Conservation (phyloP, 495 filamentous ascomycete species). For the Penicillium pancosmium region DNA sequence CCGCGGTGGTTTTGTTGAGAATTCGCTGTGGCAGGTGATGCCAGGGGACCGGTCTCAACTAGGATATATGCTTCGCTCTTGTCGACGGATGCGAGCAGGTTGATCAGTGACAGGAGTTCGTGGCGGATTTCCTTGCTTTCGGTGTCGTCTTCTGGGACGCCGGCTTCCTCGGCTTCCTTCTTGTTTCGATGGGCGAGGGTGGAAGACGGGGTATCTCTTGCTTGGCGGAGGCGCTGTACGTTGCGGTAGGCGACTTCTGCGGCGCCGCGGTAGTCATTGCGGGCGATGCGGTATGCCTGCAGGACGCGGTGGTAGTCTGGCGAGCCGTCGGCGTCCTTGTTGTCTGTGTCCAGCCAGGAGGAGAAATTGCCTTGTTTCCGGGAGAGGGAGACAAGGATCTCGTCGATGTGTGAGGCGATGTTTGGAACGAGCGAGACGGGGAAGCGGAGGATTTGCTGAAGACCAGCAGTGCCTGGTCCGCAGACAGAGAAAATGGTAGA, state of each 20-base stretch:
- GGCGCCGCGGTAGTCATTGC: constrained; percentile 84
- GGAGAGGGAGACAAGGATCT: constrained; percentile 62
- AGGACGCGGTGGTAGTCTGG: constrained; percentile 76
- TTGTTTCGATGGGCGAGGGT: constrained; percentile 40
- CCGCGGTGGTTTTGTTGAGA: constrained; percentile 22
- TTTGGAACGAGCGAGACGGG: constrained; percentile 65
- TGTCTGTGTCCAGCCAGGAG: constrained; percentile 38
- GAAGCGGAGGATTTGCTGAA: constrained; percentile 68
- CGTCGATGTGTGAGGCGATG: constrained; percentile 76
- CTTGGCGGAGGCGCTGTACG: constrained; percentile 59
- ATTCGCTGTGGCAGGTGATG: constrained; percentile 11
- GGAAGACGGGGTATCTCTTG: constrained; percentile 48
- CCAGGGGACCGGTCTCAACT: constrained; percentile 46
- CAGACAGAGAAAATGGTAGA: constrained; percentile 69
- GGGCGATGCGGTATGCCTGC: constrained; percentile 84
- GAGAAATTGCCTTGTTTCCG: constrained; percentile 41
- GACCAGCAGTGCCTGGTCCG: constrained; percentile 52
- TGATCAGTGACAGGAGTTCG: constrained; percentile 83
- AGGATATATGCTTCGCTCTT: constrained; percentile 75
- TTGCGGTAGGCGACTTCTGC: constrained; percentile 73
- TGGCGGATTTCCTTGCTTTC: constrained; percentile 57
- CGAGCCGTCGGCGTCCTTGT: constrained; percentile 32
- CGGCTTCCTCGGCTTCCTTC: constrained; percentile 49
- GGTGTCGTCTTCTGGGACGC: constrained; percentile 56
- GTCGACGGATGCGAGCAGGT: constrained; percentile 81